These are phyloP conservation scores for Xylariaceae sp. DNA, from an alignment of 2,329 filamentous ascomycete species.

Conservation along the genomic window DNA sequence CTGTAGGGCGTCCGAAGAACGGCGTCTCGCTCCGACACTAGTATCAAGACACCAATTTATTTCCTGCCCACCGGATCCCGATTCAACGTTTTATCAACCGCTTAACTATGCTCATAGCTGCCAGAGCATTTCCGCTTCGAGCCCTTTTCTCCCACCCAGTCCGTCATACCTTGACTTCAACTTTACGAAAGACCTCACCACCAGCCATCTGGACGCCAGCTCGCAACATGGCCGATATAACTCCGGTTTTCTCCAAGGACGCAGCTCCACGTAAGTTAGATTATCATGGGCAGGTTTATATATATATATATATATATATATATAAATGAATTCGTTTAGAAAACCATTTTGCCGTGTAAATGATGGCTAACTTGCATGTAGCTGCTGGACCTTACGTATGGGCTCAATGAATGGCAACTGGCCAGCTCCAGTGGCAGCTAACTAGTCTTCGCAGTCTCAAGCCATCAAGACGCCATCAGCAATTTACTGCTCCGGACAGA, in stretches of 20 bases:
- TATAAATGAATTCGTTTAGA: too few species aligned
- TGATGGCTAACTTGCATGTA: conserved; percentile 35
- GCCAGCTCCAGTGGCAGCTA: conserved; percentile 14
- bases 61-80: background rate
- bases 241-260: conserved; percentile 58
- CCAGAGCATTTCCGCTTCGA: conserved; percentile 25
- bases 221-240: conserved; percentile 51
- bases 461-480: conserved; percentile 67
- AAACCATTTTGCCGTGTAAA: background rate
- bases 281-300: background rate
- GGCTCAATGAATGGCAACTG: conserved; percentile 20
- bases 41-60: background rate
- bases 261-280: conserved; percentile 58
- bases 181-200: conserved; percentile 20
- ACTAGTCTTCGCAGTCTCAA: conserved; percentile 53
- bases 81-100: background rate
- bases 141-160: conserved; percentile 18
- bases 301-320: too few species aligned
- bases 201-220: conserved; percentile 36
- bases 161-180: conserved; percentile 12
- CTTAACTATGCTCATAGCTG: conserved; percentile 27
- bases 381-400: conserved; percentile 67
- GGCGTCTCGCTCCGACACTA: background rate
- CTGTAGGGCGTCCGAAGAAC: background rate
- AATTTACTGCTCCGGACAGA: conserved; percentile 72